Base-by-base conservation (phyloP, 345 rosid genomes). In the Cardiospermum halicacabum region DNA sequence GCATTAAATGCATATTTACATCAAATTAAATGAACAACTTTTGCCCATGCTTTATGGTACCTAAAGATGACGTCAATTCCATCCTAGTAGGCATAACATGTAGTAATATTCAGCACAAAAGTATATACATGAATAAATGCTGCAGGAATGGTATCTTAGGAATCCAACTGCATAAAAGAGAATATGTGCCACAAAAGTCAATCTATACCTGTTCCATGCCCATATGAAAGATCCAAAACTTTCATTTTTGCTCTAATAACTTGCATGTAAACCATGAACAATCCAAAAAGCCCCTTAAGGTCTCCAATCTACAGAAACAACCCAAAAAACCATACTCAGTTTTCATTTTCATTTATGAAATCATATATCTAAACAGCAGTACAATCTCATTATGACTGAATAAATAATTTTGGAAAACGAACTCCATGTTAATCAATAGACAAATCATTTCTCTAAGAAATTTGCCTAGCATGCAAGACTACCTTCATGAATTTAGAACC, bases 401-500 rank as follows among this genome's bases (percentile, higher is more conserved):
- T 12, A 18, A 40, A 40, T 15, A 11, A 40, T 13, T 40, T 40
- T 40, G 47, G 45, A 11, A 40, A 11, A 5, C 15, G 16, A 40
- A 9, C 15, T 39, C 15, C 2, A 39, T 3, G 12, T 39, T 39
- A 39, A 40, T 40, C 4, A 40, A 40, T 11, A 58, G 7, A 32
- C 19, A 21, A 49, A 25, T 26, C 19, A 21, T 53, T 21, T 32
- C 27, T 22, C 4, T n/a, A 5, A 7, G 22, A 8, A 42, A 22
- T 59, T 58, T 50, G 48, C 37, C 39, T 34, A 2, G 39, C 39
- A n/a, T n/a, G n/a, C n/a, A 25, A 42, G 53, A 21, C 10, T 66
- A 93, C 97, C 96, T 90, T 93, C 96, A 86, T 85, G 76, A 90
- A 86, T 63, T 88, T 88, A 71, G 98, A 58, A 69, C 84, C 90